Percentiles rank a stretch among this genome's conserved stretches.
Evolutionary conservation across 1,284 basidiomycete genomes (phyloP).

Genomic region (Moesziomyces sp.): DNA sequence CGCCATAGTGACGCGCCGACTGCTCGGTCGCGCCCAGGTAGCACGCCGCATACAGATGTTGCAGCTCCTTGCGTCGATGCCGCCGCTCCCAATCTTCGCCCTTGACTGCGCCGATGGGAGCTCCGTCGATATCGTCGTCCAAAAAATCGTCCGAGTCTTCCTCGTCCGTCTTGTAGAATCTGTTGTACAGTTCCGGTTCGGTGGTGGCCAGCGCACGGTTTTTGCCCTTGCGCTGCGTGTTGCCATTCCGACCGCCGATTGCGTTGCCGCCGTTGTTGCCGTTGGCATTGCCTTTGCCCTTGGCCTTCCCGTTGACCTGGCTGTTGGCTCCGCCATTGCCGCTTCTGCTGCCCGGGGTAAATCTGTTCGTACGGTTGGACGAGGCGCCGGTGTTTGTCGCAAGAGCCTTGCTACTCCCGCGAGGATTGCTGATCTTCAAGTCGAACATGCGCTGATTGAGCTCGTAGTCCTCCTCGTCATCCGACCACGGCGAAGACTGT

Average conservation of each 20-base stretch:
- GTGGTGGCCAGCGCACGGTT: slow-evolving; percentile 12
- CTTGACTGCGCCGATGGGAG: not conserved
- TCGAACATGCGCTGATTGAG: not conserved
- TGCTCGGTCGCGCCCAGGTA: slow-evolving; percentile 22
- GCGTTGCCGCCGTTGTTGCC: slow-evolving; percentile 3
- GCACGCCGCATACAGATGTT: slow-evolving; percentile 24
- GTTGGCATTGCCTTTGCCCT: slow-evolving; percentile 3
- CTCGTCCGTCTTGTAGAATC: slow-evolving; percentile 11
- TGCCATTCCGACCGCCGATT: slow-evolving; percentile 8
- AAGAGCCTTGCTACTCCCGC: not conserved
- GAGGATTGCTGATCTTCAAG: not conserved
- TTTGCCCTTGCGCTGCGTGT: slow-evolving; percentile 3
- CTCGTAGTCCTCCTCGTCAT: slow-evolving; percentile 7
- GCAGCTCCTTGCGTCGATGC: slow-evolving; percentile 24
- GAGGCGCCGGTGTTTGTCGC: not conserved
- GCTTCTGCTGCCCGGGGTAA: not conserved
- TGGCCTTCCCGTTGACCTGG: not conserved
- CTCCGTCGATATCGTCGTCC: slow-evolving; percentile 6
- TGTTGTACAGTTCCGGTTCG: slow-evolving; percentile 8
- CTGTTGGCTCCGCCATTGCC: not conserved
- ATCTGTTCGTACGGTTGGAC: not conserved
- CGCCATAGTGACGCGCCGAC: slow-evolving; percentile 20
- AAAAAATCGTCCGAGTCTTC: not conserved
- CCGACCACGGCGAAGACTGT: slow-evolving; percentile 7
- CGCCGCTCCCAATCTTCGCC: slow-evolving; percentile 1